Percentiles rank a stretch among this genome's conserved stretches.
Evolutionary conservation across 768 basidiomycete species (phyloP).

Genomic region (Tephrocybe sp.): DNA sequence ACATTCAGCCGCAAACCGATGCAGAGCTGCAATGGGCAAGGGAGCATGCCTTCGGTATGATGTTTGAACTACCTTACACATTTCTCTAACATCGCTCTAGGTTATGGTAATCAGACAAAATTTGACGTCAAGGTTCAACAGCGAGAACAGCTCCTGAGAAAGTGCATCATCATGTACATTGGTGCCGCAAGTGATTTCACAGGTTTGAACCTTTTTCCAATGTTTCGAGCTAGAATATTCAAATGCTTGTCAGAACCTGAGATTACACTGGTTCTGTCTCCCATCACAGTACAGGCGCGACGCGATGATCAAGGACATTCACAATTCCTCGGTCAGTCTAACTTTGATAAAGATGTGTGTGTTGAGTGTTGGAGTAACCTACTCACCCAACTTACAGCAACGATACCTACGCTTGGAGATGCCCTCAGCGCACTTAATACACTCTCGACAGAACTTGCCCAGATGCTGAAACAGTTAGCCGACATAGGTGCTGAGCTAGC

Average conservation of each 20-base stretch:
- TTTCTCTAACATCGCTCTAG: constrained; percentile 29
- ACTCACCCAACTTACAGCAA: constrained; percentile 41
- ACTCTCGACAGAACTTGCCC: constrained; percentile 60
- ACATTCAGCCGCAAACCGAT: constrained; percentile 65
- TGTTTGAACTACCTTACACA: not conserved
- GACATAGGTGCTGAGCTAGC: constrained; percentile 71
- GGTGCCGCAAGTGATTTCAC: constrained; percentile 74
- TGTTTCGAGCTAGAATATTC: not conserved
- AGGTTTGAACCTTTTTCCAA: constrained; percentile 33
- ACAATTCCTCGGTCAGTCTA: constrained; percentile 56
- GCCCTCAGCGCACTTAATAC: constrained; percentile 65
- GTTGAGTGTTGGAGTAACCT: too few species aligned
- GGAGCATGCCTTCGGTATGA: constrained; percentile 54
- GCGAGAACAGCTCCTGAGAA: constrained; percentile 58
- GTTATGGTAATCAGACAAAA: constrained; percentile 50
- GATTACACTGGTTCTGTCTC: constrained; percentile 70
- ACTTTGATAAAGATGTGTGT: too few species aligned
- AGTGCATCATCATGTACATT: constrained; percentile 64
- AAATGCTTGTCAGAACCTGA: constrained; percentile 53
- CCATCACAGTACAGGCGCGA: constrained; percentile 56
- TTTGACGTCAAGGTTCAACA: constrained; percentile 59
- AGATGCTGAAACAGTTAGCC: constrained; percentile 62
- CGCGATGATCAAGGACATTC: constrained; percentile 52
- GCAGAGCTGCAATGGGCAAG: constrained; percentile 58
- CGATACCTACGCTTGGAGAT: constrained; percentile 76